Base-by-base conservation (phyloP, 164 flowering plant species). In the Tinospora cordifolia region DNA sequence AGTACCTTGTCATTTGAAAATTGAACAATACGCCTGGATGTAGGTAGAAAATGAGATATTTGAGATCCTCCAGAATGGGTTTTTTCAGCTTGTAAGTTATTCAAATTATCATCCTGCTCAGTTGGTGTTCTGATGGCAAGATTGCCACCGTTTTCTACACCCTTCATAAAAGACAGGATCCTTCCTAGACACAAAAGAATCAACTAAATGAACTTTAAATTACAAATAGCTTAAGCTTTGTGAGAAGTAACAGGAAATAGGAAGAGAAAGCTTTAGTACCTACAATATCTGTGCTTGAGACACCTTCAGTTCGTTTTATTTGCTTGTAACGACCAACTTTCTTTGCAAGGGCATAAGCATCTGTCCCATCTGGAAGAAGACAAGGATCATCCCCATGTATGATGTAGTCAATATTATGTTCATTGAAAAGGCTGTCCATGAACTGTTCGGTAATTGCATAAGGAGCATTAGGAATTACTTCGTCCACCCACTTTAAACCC, bases 401-500 rank as follows among this genome's bases (percentile, higher is more conserved):
- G 68, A 86, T 82, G 68, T 84, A 86, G 75, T 86, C 90, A 81
- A 85, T 88, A 65, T 83, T 86, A 69, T 91, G 84, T 74, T 91
- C 90, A 60, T 82, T 83, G 75, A 91, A 87, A 41, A 89, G 88
- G 13, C 75, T 74, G 36, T 75, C 77, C 97, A 89, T 89, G 72
- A 91, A 87, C 41, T 87, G 79, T 80, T 87, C 93, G 1, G 90
- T 91, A 60, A 91, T 89, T 13, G 68, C 91, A 72, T 87, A 89
- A 21, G 93, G 97, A 68, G 92, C 90, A 74, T 81, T 72, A 34
- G 86, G 72, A 69, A 90, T 88, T 71, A 90, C 96, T 84, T 87
- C 88, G 78, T 89, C 92, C 58, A 89, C 92, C 92, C 94, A 89
- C 84, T 91, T 87, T 80, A 91, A 79, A 44, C 94, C 92, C 78